Conservation (phyloP, 176 grass and related monocot species). For the Tillandsia leiboldiana region DNA sequence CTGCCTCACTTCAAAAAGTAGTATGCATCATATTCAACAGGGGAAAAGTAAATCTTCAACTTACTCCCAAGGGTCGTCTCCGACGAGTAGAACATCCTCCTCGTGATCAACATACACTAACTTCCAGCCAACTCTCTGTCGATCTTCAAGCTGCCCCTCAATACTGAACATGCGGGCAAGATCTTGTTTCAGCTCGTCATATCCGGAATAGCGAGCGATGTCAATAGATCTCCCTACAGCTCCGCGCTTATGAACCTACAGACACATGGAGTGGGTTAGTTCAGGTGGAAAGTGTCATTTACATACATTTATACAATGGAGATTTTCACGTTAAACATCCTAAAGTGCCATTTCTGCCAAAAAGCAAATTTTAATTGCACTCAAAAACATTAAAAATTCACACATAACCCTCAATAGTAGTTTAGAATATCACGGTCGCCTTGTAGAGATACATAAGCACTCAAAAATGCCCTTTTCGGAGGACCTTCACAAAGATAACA, state of each 20-base stretch:
- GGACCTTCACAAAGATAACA: too few relatives aligned
- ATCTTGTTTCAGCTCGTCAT: constrained; percentile 56
- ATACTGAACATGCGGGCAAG: constrained; percentile 74
- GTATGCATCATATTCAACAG: too few relatives aligned
- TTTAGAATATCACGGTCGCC: too few relatives aligned
- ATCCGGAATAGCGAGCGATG: constrained; percentile 61
- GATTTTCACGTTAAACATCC: not conserved
- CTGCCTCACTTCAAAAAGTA: too few relatives aligned
- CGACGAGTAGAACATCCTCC: constrained; percentile 75
- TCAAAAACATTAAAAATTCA: too few relatives aligned
- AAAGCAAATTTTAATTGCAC: not conserved
- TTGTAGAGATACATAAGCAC: too few relatives aligned
- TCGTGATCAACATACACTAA: constrained; percentile 78
- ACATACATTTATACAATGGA: not conserved
- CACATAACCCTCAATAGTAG: too few relatives aligned
- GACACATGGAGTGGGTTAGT: constrained; percentile 16
- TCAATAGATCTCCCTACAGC: constrained; percentile 76
- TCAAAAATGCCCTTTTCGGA: too few relatives aligned
- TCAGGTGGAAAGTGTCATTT: not conserved
- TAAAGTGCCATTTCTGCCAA: too few relatives aligned
- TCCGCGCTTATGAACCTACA: constrained; percentile 71
- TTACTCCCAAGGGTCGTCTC: constrained; percentile 90
- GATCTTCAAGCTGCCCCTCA: constrained; percentile 66
- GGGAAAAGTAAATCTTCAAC: constrained; percentile 15
- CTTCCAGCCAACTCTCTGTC: constrained; percentile 71